Base-by-base conservation (phyloP, 345 rosid species). In the Syzygium aqueum region DNA sequence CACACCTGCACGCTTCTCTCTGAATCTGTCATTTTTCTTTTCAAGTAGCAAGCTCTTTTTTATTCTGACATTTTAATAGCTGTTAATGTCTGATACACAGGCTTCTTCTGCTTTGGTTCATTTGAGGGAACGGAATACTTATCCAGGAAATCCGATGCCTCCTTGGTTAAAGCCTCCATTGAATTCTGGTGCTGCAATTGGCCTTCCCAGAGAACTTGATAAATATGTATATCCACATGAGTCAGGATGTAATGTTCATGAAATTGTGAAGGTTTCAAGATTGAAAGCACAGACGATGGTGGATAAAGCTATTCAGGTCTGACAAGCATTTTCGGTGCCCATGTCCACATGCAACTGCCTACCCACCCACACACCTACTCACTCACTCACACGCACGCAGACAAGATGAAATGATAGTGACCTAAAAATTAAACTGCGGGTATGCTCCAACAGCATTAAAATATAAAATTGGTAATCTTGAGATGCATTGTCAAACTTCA, bases 281-380 rank as follows among this genome's bases (percentile, higher is more conserved):
- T 54, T 88, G 84, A 93, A 90, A 93, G 99, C 99, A 53, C 93
- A 88, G 67, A 77, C 91, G 84, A 96, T 98, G 99, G 95, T 98
- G 67, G 96, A 98, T 93, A 93, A 93, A 80, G 99, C 97, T 89
- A 89, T 96, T 50, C 94, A 98, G 98, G 99, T 98, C 89, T 78
- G 10, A 53, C 40, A 22, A 85, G 82, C 57, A 85, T 80, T 40
- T 65, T 28, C 8, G 16, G 63, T 28, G 21, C 43, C 22, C 11
- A 10, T 30, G 54, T 46, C 23, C 80, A 37, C 80, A 73, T 37
- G 80, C 80, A n/a, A 61, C 46, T 73, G 46, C 49, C 80, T 17
- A 16, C 78, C 33, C 49, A 17, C 78, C 12, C 78, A 17, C 80
- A 3, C 80, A 19, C 49, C 80, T 6, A 9, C 80, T 9, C 49